Evolutionary conservation across 176 grass and related monocot species (phyloP).

Genomic region (Hyparrhenia diplandra): DNA sequence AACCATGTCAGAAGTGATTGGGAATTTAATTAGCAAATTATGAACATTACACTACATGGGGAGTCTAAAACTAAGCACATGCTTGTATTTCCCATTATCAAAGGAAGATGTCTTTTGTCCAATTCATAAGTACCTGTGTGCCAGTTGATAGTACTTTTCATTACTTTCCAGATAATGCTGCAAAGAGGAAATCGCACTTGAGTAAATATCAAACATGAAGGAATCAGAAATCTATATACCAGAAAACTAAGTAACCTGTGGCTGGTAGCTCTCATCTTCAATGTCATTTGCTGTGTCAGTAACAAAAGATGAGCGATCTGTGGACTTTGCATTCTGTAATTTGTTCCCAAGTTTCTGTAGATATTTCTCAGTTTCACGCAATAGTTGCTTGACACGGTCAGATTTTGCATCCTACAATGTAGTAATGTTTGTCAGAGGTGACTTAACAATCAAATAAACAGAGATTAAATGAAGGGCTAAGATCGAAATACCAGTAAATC

Average conservation of each 20-base stretch:
- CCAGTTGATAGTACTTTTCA: slow-evolving; percentile 90
- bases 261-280: slow-evolving; percentile 95
- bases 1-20: slow-evolving; percentile 25
- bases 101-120: slow-evolving; percentile 7
- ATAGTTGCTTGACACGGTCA: slow-evolving; percentile 93
- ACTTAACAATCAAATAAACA: slow-evolving; percentile 15
- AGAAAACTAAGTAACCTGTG: slow-evolving; percentile 51
- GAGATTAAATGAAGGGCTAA: slow-evolving; percentile 12
- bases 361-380: slow-evolving; percentile 99
- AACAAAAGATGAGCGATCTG: slow-evolving; percentile 42
- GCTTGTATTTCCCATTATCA: neutral
- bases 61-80: slow-evolving; percentile 1
- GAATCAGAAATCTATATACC: slow-evolving; percentile 18
- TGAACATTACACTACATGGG: neutral
- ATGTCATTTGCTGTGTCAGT: slow-evolving; percentile 61
- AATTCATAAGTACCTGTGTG: slow-evolving; percentile 71
- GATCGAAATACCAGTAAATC: slow-evolving; percentile 9
- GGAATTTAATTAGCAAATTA: slow-evolving; percentile 1
- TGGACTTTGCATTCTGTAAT: slow-evolving; percentile 60
- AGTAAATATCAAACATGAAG: slow-evolving; percentile 24
- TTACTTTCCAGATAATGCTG: slow-evolving; percentile 99
- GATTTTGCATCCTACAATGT: slow-evolving; percentile 92
- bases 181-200: slow-evolving; percentile 34
- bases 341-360: slow-evolving; percentile 85
- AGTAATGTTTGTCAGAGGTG: slow-evolving; percentile 16